A percentile compares a stretch with the other conserved stretches of the same genome.
These are phyloP conservation scores for Nelumbo lutea DNA, from an alignment of 164 flowering plant genomes.

Conservation along the genomic window DNA sequence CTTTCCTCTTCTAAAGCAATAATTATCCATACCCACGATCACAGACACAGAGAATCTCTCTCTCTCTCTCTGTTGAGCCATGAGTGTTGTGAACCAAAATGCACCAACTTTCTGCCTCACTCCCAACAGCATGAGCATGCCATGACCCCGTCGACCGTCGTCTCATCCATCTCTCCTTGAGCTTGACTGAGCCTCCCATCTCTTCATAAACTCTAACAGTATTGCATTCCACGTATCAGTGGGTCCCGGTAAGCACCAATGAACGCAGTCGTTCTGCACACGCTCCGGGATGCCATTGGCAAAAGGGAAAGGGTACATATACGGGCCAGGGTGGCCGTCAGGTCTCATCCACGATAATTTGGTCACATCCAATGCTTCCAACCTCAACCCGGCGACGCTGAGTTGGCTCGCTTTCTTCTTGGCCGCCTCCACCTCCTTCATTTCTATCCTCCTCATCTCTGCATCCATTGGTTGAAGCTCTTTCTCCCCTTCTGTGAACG, in stretches of 20 bases:
- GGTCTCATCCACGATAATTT: slow-evolving; percentile 67
- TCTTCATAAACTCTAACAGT: slow-evolving; percentile 52
- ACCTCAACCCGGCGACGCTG: slow-evolving; percentile 16
- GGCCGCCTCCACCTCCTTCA: slow-evolving; percentile 50
- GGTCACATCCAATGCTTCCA: slow-evolving; percentile 71
- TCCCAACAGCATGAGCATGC: too few relatives aligned
- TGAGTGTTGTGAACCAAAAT: too few relatives aligned
- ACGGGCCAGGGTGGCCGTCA: slow-evolving; percentile 97
- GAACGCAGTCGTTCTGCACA: slow-evolving; percentile 89
- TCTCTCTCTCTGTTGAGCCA: too few relatives aligned
- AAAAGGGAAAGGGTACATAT: slow-evolving; percentile 76
- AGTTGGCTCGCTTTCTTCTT: slow-evolving; percentile 16
- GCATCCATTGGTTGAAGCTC: slow-evolving; percentile 57
- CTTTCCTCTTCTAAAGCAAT: too few relatives aligned
- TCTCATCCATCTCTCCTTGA: slow-evolving; percentile 6
- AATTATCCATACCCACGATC: too few relatives aligned
- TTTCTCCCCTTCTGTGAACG: slow-evolving; percentile 54
- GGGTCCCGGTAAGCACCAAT: slow-evolving; percentile 96
- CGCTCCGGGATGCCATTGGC: slow-evolving; percentile 57
- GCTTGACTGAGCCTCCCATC: slow-evolving; percentile 35
- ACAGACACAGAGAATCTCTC: too few relatives aligned
- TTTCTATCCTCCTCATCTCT: slow-evolving; percentile 58
- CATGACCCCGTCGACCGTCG: too few relatives aligned
- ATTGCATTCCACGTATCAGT: slow-evolving; percentile 94
- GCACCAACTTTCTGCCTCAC: too few relatives aligned